Percentiles rank a stretch among this genome's conserved stretches.
Evolutionary conservation across 2,329 filamentous ascomycete species (phyloP).

Genomic region (Nothopassalora personata): DNA sequence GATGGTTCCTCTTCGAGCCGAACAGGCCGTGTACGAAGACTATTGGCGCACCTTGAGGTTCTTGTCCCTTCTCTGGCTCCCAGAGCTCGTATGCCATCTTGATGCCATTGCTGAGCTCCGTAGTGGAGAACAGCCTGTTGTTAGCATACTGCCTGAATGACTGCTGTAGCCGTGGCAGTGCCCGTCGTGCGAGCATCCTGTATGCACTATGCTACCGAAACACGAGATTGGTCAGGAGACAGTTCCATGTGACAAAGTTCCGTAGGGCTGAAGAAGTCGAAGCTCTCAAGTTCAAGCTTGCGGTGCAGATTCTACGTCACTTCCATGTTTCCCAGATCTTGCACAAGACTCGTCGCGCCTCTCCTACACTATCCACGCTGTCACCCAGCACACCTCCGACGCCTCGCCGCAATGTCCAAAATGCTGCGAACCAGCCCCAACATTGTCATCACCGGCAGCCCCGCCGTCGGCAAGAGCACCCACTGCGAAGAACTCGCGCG

Average conservation of each 20-base stretch:
- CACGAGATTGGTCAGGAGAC: not conserved
- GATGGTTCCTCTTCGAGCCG: slow-evolving; percentile 91
- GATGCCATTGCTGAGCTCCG: slow-evolving; percentile 32
- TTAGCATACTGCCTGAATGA: slow-evolving; percentile 14
- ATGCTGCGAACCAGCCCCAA: slow-evolving; percentile 60
- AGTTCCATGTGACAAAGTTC: slow-evolving; percentile 1
- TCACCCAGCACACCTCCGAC: not conserved
- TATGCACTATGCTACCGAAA: not conserved
- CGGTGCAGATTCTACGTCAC: slow-evolving; percentile 3
- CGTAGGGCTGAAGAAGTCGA: not conserved
- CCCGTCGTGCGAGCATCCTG: slow-evolving; percentile 21
- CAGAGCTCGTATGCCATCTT: slow-evolving; percentile 62
- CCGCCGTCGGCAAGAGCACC: slow-evolving; percentile 91
- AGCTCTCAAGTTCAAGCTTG: not conserved
- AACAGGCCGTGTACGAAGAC: slow-evolving; percentile 90
- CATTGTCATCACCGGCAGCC: slow-evolving; percentile 91
- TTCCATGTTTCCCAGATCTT: slow-evolving; percentile 13
- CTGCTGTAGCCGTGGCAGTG: slow-evolving; percentile 18
- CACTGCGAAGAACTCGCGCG: slow-evolving; percentile 78
- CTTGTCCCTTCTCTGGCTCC: slow-evolving; percentile 41
- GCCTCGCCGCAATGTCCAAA: slow-evolving; percentile 8
- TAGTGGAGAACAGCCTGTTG: slow-evolving; percentile 23
- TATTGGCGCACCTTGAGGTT: slow-evolving; percentile 55
- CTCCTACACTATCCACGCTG: not conserved
- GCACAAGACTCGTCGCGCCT: slow-evolving; percentile 4